A percentile compares a stretch with the other conserved stretches of the same genome.
phyloP scores from a whole-genome alignment of 1,284 basidiomycete species.

The Irpex sp. region DNA sequence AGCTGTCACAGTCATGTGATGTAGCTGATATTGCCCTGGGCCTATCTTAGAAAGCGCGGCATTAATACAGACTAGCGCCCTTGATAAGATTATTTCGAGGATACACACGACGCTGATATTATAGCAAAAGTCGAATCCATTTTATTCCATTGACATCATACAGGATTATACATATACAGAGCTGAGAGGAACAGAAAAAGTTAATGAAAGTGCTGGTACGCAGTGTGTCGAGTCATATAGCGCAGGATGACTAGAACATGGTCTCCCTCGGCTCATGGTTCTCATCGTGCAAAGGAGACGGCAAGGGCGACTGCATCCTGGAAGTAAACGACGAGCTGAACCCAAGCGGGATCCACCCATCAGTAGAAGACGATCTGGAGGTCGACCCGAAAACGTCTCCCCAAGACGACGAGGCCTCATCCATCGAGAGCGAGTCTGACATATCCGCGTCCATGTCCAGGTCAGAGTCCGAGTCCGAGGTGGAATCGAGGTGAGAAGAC shows the following conservation, averaged over 20 bases:
- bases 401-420: slow-evolving; percentile 3
- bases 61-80: too few relatives aligned
- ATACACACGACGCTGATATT: too few relatives aligned
- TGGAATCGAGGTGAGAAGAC: slow-evolving; percentile 13
- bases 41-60: too few relatives aligned
- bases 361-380: slow-evolving; percentile 6
- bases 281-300: too few relatives aligned
- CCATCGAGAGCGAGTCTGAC: slow-evolving; percentile 5
- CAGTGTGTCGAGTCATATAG: neutral
- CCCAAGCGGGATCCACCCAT: slow-evolving; percentile 11
- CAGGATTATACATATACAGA: slow-evolving; percentile 7
- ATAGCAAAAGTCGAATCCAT: neutral
- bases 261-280: slow-evolving; percentile 10
- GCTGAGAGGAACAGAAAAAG: neutral
- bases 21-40: too few relatives aligned
- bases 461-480: slow-evolving; percentile 4
- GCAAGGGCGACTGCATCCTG: neutral
- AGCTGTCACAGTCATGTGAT: too few relatives aligned
- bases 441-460: slow-evolving; percentile 10
- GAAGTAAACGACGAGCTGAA: slow-evolving; percentile 13
- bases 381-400: neutral
- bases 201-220: neutral
- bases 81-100: too few relatives aligned
- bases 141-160: neutral
- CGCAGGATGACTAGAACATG: neutral